Conservation (phyloP, 2,329 filamentous ascomycete species). For the Diplodia intermedia region DNA sequence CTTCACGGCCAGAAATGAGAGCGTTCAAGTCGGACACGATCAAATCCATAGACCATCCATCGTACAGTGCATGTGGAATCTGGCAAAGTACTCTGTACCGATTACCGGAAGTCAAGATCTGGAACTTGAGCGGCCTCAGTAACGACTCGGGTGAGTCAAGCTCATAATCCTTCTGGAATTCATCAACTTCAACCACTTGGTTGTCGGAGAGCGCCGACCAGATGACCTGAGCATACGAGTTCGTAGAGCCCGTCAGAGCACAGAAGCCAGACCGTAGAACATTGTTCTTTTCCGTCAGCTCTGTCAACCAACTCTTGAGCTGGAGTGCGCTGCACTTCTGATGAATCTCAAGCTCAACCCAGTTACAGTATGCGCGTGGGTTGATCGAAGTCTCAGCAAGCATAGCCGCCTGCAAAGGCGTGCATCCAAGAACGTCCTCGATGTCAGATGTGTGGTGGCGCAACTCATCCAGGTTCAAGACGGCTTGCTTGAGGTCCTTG, state of each 20-base stretch:
- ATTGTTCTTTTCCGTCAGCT: slow-evolving; percentile 58
- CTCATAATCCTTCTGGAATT: slow-evolving; percentile 51
- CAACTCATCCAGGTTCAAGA: slow-evolving; percentile 35
- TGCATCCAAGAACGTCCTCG: slow-evolving; percentile 65
- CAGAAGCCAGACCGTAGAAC: slow-evolving; percentile 78
- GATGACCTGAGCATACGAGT: slow-evolving; percentile 67
- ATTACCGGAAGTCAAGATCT: slow-evolving; percentile 52
- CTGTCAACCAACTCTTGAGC: slow-evolving; percentile 49
- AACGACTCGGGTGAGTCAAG: slow-evolving; percentile 49
- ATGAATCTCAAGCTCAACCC: slow-evolving; percentile 66
- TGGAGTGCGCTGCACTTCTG: slow-evolving; percentile 39
- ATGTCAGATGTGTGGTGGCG: slow-evolving; percentile 33
- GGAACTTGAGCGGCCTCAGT: slow-evolving; percentile 68
- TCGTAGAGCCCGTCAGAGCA: slow-evolving; percentile 49
- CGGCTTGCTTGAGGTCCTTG: slow-evolving; percentile 20
- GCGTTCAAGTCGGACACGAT: slow-evolving; percentile 70
- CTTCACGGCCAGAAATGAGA: slow-evolving; percentile 52
- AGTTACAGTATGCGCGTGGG: slow-evolving; percentile 75
- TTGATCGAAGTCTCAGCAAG: slow-evolving; percentile 72
- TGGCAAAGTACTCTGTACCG: slow-evolving; percentile 53
- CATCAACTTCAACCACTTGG: slow-evolving; percentile 54
- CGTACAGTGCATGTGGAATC: slow-evolving; percentile 85
- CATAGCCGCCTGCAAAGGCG: slow-evolving; percentile 79
- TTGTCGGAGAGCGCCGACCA: slow-evolving; percentile 61
- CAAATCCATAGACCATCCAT: slow-evolving; percentile 90